Evolutionary conservation across 768 basidiomycete species (phyloP), one percentile per base, ranked within the genome.

Genomic region (Pleurotus sapidus): DNA sequence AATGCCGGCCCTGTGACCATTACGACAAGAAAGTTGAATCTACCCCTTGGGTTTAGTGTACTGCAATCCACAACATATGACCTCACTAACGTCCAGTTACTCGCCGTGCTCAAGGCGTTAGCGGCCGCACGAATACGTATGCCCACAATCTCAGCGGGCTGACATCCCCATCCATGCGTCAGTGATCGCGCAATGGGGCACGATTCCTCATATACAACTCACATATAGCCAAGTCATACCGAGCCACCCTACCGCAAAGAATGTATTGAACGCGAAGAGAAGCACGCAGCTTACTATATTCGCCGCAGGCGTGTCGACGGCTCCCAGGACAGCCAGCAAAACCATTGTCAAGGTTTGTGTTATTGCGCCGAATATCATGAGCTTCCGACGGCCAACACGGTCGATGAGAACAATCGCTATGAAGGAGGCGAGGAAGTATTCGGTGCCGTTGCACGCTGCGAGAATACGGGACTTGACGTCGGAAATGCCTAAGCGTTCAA

Each of bases 141-240:
- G 9, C 83, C 82, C 20, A 84, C 83, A 20, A 87, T 83, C 67
- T 88, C 86, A 15, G 84, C 85, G 58, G 86, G 84, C 78, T 38
- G 15, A 7, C 23, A 45, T 45, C 39, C 11, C 39, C 9, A 11
- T 18, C 20, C 30, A 34, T 34, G 3, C 30, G 30, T 34, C 11
- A 34, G 30, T 11, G n/a, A 14, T n/a, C 14, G 23, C 12, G 20
- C 17, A 42, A 18, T n/a, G 17, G 38, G 15, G 18, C 20, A 42
- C 34, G 51, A 24, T 9, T 9, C 15, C 49, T 12, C n/a, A 12
- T 15, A 6, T 20, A 24, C 14, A 20, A 73, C 82, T 64, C 59
- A 84, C 83, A 62, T 85, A 87, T 58, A 88, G 72, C 84, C 86
- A 88, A 1, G 87, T 84, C 80, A 87, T 84, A 15, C 86, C 84